Base-by-base conservation (phyloP, 2,329 filamentous ascomycete species). In the Clonostachys byssicola region DNA sequence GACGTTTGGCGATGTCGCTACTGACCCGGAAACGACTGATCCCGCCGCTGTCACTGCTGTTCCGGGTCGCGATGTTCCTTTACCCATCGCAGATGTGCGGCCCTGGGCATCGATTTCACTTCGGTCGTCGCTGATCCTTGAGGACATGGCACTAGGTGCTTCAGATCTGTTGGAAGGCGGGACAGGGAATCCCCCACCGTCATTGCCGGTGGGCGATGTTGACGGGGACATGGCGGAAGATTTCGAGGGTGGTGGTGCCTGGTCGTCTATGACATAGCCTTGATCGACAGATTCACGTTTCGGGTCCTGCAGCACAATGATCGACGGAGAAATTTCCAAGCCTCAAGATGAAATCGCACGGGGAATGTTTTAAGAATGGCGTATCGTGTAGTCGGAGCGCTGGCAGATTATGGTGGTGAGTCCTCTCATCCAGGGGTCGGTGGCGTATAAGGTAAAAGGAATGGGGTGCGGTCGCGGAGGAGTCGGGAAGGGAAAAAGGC, bases 21-120 rank as follows among this genome's bases (percentile, higher is more conserved):
- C 8, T 42, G 39, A 14, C 38, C 34, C n/a, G 45, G 45, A 30
- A 42, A 41, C 12, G 36, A 46, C 14, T 40, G 35, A 13, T 30
- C 44, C 44, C 6, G 44, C 42, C 12, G 45, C 45, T 34, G 16
- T 47, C 69, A 34, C 45, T 41, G 51, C 68, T 61, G 48, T 64
- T 30, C 43, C 33, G 16, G 45, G 45, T 38, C 45, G 44, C 10
- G 44, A 46, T n/a, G 38, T 39, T 16, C 44, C 23, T 30, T 30
- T 30, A 8, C 23, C 23, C 23, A 30, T 30, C 23, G 23, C 23
- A 30, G 23, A 67, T 49, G 63, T 54, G 40, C 62, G 56, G 23
- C 23, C 23, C 23, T 30, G 23, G 23, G 23, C 23, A 30, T 30
- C 23, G 23, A 12, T 39, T 8, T 40, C 43, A 23, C 17, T 38